phyloP scores from a whole-genome alignment of 2,329 filamentous ascomycete species.

The Lachnum nothofagi region DNA sequence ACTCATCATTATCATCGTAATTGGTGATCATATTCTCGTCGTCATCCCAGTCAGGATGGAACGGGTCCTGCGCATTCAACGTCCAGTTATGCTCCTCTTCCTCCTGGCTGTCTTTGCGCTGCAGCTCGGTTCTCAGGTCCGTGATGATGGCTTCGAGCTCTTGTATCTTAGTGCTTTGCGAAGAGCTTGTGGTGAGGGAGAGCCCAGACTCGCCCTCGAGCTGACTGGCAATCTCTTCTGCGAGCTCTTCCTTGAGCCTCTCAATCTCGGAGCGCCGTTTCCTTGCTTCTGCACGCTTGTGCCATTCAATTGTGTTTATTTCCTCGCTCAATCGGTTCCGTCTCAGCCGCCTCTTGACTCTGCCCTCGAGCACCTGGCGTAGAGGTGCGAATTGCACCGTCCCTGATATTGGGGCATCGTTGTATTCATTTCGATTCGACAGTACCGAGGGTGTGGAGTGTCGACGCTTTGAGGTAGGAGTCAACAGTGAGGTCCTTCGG shows the following conservation, averaged over 20 bases:
- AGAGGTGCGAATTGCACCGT: slow-evolving; percentile 45
- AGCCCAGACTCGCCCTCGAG: slow-evolving; percentile 25
- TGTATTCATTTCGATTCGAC: slow-evolving; percentile 22
- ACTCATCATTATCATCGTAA: slow-evolving; percentile 24
- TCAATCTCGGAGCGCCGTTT: slow-evolving; percentile 44
- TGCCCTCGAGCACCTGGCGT: slow-evolving; percentile 51
- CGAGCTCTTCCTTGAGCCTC: slow-evolving; percentile 44
- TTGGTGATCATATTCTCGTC: slow-evolving; percentile 33
- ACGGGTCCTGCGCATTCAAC: slow-evolving; percentile 43
- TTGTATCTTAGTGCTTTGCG: slow-evolving; percentile 21
- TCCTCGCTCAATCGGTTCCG: slow-evolving; percentile 55
- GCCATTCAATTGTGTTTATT: slow-evolving; percentile 48
- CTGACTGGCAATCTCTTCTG: slow-evolving; percentile 26
- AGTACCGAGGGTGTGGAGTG: slow-evolving; percentile 40
- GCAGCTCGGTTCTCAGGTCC: slow-evolving; percentile 25
- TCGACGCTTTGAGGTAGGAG: slow-evolving; percentile 39
- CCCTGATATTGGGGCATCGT: slow-evolving; percentile 31
- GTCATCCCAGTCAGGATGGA: slow-evolving; percentile 26
- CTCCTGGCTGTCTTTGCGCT: slow-evolving; percentile 19
- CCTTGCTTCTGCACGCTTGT: slow-evolving; percentile 40
- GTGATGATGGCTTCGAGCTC: slow-evolving; percentile 29
- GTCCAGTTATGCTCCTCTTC: slow-evolving; percentile 43
- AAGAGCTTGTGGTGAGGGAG: slow-evolving; percentile 11
- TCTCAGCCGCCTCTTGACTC: slow-evolving; percentile 52
- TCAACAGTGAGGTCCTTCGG: slow-evolving; percentile 44